Base-by-base conservation (phyloP, 2,329 filamentous ascomycete species). In the Epichloe scottii region DNA sequence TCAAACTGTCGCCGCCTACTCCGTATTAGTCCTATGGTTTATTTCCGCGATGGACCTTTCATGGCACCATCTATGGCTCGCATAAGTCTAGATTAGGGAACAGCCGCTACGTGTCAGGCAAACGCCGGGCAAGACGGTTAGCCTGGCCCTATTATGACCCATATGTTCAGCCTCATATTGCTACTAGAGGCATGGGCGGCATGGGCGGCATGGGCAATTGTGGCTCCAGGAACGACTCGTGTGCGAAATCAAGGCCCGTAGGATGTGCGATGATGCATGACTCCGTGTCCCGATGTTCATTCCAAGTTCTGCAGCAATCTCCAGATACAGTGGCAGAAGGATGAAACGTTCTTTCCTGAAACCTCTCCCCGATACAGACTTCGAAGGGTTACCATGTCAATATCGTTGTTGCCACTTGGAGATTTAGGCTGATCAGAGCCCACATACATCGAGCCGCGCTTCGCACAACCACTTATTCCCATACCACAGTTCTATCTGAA, bases 111-210 rank as follows among this genome's bases (percentile, higher is more conserved):
- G 3, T 38, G 7, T n/a, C 34, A 35, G 34, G 23, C 6, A 30
- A 26, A 14, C 23, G 17, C 21, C 5, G 43, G 43, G 43, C 12
- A 17, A 46, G 30, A 35, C 15, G 21, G 30, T 17, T 30, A 35
- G 34, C 6, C 35, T 46, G 30, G 30, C 6, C n/a, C n/a, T 35
- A n/a, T 46, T 10, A 30, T 46, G 43, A 46, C 30, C 43, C 30
- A 21, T 21, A 8, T 35, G 30, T 46, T 35, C 30, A 33, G 30
- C 15, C 30, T 35, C 6, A 35, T 21, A 35, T 15, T 46, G 30
- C 35, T 21, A 21, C 43, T n/a, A 21, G 43, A 46, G 60, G 56
- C 19, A 67, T 62, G 61, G 61, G 45, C 47, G 57, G 42, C 46
- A 59, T 54, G 57, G 56, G 51, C 23, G 6, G 23, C 23, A 26